Evolutionary conservation across 495 filamentous ascomycete species (phyloP), one percentile per base, ranked within the genome.

Genomic region (Tetracladium setigerum): DNA sequence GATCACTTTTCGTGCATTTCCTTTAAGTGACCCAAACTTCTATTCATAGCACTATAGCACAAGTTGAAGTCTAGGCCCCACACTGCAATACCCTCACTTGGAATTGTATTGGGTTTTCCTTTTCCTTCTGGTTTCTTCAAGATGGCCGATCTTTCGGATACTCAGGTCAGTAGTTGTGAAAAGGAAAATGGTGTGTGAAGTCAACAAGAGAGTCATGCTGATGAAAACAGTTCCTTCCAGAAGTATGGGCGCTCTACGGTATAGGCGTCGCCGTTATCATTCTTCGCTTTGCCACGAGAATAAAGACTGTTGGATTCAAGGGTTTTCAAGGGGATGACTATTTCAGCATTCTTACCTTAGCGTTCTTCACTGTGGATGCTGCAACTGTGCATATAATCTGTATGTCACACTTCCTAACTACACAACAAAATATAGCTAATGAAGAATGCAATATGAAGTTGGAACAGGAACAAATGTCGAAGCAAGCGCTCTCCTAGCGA

Each of bases 311-410:
- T 1, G 59, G 59, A 0, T 19, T 57, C 32, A 54, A 44, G 36
- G 56, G 50, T 10, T 59, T 47, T 44, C 53, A 62, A 18, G 53
- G 53, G 3, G 59, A 62, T 39, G 59, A 62, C 40, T 59, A 55
- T 27, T 55, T 62, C 14, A 31, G 46, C 5, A 45, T 59, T 22
- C 30, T 59, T 0, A 32, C 30, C 15, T 39, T 62, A 12, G 9
- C 47, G 4, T 55, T 62, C 46, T 62, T 56, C 53, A 57, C 54
- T 24, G 51, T 62, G 34, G 40, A 43, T 43, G 40, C 40, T 5
- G 40, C 27, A 11, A 43, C 22, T 27, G 40, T 43, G 11, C 19
- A 43, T 30, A 43, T 43, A 4, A 43, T 43, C 18, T 43, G 40
- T 43, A 43, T 2, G 40, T 5, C 3, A 41, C 12, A 13, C n/a